Evolutionary conservation across 2,329 filamentous ascomycete species (phyloP), one percentile per base, ranked within the genome.

Genomic region (Didymosphaeria variabile): DNA sequence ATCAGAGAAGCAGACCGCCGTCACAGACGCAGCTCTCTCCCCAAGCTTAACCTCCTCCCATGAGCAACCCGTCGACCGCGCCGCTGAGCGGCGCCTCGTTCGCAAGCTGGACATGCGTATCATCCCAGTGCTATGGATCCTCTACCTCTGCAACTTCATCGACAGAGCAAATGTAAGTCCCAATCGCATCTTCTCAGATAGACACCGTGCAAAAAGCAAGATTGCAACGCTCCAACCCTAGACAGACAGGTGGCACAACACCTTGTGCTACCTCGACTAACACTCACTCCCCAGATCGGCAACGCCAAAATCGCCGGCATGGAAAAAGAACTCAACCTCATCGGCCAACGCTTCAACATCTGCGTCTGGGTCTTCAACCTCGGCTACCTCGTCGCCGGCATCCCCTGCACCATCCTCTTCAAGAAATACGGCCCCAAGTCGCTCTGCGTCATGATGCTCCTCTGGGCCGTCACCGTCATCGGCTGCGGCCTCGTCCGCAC

Each of bases 301-400:
- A 77, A 77, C 61, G 77, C 76, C 4, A 75, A 76, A 50, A 76
- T 77, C 29, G 70, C 73, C 53, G 74, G 75, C 46, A 74, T 77
- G 73, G 72, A 76, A 32, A 69, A 71, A 31, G 73, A 78, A 54
- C 65, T 79, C 13, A 51, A 74, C 29, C 71, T 79, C 42, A 68
- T 69, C 40, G 73, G 73, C 19, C 74, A 78, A 53, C 63, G 72
- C 8, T 79, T 75, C 72, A 79, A 79, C 61, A 74, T 79, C 44
- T 70, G 70, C 12, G 72, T 77, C 21, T 75, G 72, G 69, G 71
- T 76, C n/a, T 79, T 79, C 68, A 78, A 76, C 26, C 65, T 79
- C 7, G 73, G 74, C 5, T 79, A 79, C 51, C 67, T 79, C 9
- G 62, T 76, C 32, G 76, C 72, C 55, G 76, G 75, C 6, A 67